phyloP scores from a whole-genome alignment of 2,329 filamentous ascomycete genomes.

The Colletotrichum higginsianum region DNA sequence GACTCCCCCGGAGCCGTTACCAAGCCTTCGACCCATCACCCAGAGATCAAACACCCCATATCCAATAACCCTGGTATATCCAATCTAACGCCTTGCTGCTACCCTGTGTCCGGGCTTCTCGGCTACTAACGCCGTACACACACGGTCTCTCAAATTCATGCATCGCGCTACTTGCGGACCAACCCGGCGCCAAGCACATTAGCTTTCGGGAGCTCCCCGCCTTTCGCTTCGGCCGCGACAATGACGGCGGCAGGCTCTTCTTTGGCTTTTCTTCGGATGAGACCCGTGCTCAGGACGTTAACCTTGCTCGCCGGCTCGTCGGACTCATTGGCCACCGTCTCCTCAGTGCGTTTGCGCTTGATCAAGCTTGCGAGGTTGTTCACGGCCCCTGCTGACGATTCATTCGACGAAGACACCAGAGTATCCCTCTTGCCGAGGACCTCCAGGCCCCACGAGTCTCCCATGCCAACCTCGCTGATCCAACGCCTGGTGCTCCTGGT shows the following conservation, averaged over 20 bases:
- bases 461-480: slow-evolving; percentile 75
- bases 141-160: slow-evolving; percentile 6
- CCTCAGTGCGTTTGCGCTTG: slow-evolving; percentile 60
- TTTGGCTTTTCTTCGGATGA: slow-evolving; percentile 73
- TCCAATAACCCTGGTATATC: slow-evolving; percentile 15
- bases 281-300: slow-evolving; percentile 65
- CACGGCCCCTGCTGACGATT: slow-evolving; percentile 46
- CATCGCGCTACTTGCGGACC: slow-evolving; percentile 66
- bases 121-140: background rate
- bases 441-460: slow-evolving; percentile 66
- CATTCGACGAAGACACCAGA: slow-evolving; percentile 36
- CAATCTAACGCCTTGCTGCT: slow-evolving; percentile 18
- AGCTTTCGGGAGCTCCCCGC: background rate
- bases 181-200: slow-evolving; percentile 62
- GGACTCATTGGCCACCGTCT: slow-evolving; percentile 30
- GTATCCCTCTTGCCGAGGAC: slow-evolving; percentile 61
- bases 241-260: slow-evolving; percentile 42
- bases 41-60: background rate
- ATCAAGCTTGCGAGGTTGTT: slow-evolving; percentile 66
- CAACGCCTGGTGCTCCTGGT: slow-evolving; percentile 77
- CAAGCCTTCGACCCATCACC: background rate
- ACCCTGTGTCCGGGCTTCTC: background rate
- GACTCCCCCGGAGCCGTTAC: background rate
- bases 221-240: slow-evolving; percentile 40
- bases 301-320: slow-evolving; percentile 44